Percentiles rank a stretch among this genome's conserved stretches.
Evolutionary conservation across 805 yeast species (phyloP).

Genomic region (Candida sakaeoensis): DNA sequence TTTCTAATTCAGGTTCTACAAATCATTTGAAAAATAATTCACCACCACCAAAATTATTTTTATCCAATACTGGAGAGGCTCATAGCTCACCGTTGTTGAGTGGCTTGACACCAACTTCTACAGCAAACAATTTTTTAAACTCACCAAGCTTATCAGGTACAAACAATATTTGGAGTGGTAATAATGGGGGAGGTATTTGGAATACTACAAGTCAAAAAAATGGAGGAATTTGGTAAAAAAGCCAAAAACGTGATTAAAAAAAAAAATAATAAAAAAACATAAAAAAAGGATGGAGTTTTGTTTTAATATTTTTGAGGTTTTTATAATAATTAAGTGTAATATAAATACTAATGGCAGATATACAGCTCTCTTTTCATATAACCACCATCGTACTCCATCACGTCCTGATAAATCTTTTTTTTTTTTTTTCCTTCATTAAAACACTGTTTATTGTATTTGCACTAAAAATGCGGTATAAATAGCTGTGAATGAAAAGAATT

Average conservation of each 20-base stretch:
- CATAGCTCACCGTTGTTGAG: constrained; percentile 1
- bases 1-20: background rate
- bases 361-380: no score
- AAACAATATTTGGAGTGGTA: constrained; percentile 3
- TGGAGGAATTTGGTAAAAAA: constrained; percentile 6
- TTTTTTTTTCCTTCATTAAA: no score
- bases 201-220: constrained; percentile 5
- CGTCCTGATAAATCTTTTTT: no score
- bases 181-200: constrained; percentile 5
- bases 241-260: no score
- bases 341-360: background rate
- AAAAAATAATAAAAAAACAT: no score
- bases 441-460: no score
- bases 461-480: no score
- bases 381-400: no score
- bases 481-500: no score
- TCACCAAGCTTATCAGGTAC: constrained; percentile 17
- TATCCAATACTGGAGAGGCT: constrained; percentile 1
- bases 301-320: constrained; percentile 1
- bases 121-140: constrained; percentile 13
- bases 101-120: constrained; percentile 6
- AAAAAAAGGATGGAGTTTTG: constrained; percentile 4
- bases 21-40: background rate
- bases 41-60: constrained; percentile 6
- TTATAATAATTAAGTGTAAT: background rate